phyloP scores from a whole-genome alignment of 768 basidiomycete species.

The Boletus patriciae region DNA sequence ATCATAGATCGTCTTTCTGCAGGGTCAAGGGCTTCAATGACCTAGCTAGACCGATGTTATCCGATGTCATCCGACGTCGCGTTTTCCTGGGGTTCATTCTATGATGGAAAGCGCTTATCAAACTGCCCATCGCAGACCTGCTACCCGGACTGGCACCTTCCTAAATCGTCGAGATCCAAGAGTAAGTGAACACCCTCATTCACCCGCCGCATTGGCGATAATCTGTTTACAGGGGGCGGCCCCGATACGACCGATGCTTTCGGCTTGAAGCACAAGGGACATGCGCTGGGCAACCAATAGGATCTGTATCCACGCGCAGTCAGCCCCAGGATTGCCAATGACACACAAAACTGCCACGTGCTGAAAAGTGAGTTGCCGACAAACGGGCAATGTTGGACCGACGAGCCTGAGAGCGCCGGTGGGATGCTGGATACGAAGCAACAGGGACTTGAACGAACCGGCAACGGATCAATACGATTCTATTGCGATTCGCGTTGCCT shows the following conservation, averaged over 20 bases:
- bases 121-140: neutral
- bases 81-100: neutral
- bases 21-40: neutral
- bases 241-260: conserved; percentile 1
- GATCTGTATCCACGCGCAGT: conserved; percentile 3
- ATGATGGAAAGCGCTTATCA: neutral
- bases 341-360: neutral
- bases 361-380: neutral
- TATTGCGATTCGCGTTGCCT: neutral
- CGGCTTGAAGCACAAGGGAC: neutral
- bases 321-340: neutral
- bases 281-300: neutral
- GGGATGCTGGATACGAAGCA: conserved; percentile 3
- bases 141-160: neutral
- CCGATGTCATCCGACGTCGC: neutral
- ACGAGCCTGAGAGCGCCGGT: neutral
- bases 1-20: neutral
- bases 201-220: neutral
- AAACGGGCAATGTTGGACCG: neutral
- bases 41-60: neutral
- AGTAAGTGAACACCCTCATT: neutral
- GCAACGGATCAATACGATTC: conserved; percentile 10
- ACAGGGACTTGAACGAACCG: conserved; percentile 3
- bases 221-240: conserved; percentile 2
- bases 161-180: neutral